Base-by-base conservation (phyloP, 768 basidiomycete genomes). In the Rickenella mellea region DNA sequence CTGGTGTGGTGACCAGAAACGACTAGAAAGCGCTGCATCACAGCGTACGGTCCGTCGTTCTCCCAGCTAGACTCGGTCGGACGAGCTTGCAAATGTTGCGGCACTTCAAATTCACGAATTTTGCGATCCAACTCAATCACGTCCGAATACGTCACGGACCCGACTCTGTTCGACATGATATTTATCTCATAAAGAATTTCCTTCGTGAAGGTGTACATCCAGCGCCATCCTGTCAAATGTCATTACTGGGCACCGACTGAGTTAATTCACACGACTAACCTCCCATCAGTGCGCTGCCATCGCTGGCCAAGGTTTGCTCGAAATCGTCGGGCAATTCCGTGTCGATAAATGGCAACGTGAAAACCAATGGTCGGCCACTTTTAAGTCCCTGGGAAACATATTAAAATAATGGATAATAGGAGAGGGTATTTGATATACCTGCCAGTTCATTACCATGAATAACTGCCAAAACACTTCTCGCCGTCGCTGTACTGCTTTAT, bases 361-460 rank as follows among this genome's bases (percentile, higher is more conserved):
- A 36, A 15, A 17, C 33, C 19, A 15, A 48, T 41, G 15, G 24
- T 28, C 14, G 45, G 45, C 6, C 46, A 45, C 40, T 40, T 28
- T 15, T 45, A 45, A 26, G 45, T 47, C 20, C 22, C 39, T 19
- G 27, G 27, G 1, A 26, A 40, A 20, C 27, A 29, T 5, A 7
- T 7, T 15, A 40, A 25, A 5, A 17, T 14, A 10, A 24, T 25
- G 5, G n/a, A 6, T 11, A 5, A 28, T 21, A 9, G n/a, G 46
- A 17, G 50, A 80, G 9, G 15, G 5, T 2, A 11, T 6, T 40
- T 7, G 43, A n/a, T n/a, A n/a, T 63, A 66, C 71, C 44, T 68
- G 66, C 30, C 64, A 61, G 43, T 61, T 54, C 51, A 84, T 82
- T 28, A 80, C 71, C 80, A 81, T 83, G 55, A 78, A 80, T 50